phyloP scores from a whole-genome alignment of 2,329 filamentous ascomycete genomes.

The Lasiodiplodia sp. region DNA sequence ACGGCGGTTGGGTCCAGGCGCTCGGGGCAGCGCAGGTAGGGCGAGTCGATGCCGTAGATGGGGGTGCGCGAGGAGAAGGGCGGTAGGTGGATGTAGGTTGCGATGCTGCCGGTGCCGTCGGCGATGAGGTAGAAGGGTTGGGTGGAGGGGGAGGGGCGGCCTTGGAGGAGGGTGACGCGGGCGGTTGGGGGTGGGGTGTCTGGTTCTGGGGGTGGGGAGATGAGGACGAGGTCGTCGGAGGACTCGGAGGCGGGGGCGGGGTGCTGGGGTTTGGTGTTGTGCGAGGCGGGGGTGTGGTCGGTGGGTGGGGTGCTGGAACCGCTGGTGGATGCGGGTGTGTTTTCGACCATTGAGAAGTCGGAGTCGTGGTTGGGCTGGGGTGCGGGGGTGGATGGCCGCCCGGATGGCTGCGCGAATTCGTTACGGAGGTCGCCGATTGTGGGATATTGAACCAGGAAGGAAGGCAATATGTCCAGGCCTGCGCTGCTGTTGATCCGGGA shows the following conservation, averaged over 20 bases:
- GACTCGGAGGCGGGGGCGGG: too few species aligned
- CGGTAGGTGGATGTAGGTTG: conserved; percentile 69
- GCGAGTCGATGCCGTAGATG: conserved; percentile 68
- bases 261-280: too few species aligned
- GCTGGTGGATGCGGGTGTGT: conserved; percentile 39
- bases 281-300: too few species aligned
- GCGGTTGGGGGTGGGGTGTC: too few species aligned
- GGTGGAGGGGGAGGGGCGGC: conserved; percentile 62
- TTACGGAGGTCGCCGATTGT: conserved; percentile 68
- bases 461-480: conserved; percentile 64
- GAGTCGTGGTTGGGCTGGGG: conserved; percentile 51
- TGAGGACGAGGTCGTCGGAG: too few species aligned
- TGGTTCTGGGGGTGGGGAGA: too few species aligned
- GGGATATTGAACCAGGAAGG: conserved; percentile 66
- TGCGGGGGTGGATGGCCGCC: conserved; percentile 50
- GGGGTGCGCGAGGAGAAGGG: conserved; percentile 59
- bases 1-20: conserved; percentile 70
- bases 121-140: conserved; percentile 62
- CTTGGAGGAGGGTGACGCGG: conserved; percentile 62
- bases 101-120: conserved; percentile 65
- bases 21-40: conserved; percentile 65
- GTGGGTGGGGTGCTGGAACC: too few species aligned
- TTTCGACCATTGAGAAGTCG: conserved; percentile 54
- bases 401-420: conserved; percentile 57
- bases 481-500: conserved; percentile 68